phyloP scores from a whole-genome alignment of 192 early-diverging fungal genomes.

The Coemansia sp. region DNA sequence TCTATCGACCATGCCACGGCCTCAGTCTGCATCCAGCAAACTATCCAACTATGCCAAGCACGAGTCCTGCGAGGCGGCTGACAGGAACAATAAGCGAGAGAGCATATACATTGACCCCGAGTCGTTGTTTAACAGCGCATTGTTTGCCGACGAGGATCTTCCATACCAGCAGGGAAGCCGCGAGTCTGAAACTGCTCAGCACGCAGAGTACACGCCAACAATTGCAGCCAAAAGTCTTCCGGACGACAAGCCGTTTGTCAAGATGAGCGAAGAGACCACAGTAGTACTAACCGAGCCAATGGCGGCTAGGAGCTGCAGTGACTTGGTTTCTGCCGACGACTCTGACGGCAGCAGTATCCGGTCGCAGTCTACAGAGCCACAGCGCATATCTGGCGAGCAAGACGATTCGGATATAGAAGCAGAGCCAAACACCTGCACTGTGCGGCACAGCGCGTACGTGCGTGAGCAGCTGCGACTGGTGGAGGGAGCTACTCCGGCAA shows the following conservation, averaged over 20 bases:
- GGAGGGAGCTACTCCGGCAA: slow-evolving; percentile 37
- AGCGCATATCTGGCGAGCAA: neutral
- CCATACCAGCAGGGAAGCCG: slow-evolving; percentile 25
- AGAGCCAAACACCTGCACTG: neutral
- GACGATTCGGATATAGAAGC: neutral
- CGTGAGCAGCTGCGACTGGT: slow-evolving; percentile 38
- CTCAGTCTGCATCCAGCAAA: neutral
- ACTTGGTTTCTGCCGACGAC: neutral
- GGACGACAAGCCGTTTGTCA: slow-evolving; percentile 5
- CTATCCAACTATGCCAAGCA: neutral
- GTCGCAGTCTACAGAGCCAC: neutral
- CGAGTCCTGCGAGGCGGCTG: neutral
- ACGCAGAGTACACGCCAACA: slow-evolving; percentile 20
- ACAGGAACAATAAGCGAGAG: slow-evolving; percentile 9
- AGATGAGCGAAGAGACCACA: slow-evolving; percentile 11
- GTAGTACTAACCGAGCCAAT: slow-evolving; percentile 5
- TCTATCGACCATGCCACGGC: slow-evolving; percentile 18
- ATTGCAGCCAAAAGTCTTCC: slow-evolving; percentile 23
- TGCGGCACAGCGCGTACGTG: slow-evolving; percentile 33
- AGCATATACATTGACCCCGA: slow-evolving; percentile 46
- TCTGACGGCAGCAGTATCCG: neutral
- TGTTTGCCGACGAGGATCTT: slow-evolving; percentile 33
- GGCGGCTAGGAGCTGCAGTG: neutral
- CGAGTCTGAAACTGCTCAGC: neutral
- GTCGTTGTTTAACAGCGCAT: slow-evolving; percentile 23